phyloP scores from a whole-genome alignment of 75 land plant species.

The Azolla pinnata region DNA sequence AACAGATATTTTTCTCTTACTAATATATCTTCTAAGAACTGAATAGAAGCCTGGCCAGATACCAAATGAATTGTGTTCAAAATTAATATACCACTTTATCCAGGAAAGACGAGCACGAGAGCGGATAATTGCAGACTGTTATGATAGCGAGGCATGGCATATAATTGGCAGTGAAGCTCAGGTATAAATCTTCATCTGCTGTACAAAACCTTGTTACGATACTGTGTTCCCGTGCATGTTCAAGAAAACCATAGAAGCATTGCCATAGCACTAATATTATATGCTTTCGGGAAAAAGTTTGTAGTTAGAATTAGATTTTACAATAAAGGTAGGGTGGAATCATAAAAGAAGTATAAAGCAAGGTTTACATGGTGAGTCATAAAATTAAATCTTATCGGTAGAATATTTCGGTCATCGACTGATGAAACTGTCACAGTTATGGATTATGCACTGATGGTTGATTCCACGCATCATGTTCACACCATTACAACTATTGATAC shows the following conservation, averaged over 20 bases:
- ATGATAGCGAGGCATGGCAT: conserved; percentile 67
- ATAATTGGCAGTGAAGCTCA: conserved; percentile 56
- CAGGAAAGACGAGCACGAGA: conserved; percentile 4
- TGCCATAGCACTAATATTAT: not conserved
- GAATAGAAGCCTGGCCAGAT: no score
- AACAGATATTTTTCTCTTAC: no score
- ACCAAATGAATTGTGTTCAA: no score
- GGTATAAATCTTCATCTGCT: conserved; percentile 21
- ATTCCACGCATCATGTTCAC: no score
- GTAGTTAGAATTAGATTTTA: not conserved
- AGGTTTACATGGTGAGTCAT: no score
- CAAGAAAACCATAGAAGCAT: not conserved
- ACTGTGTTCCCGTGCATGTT: no score
- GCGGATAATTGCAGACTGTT: conserved; percentile 24
- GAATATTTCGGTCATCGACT: no score
- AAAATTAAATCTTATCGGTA: no score
- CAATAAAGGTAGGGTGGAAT: not conserved
- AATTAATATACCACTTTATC: not conserved
- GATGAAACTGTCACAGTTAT: no score
- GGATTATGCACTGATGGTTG: no score
- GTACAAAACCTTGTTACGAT: not conserved
- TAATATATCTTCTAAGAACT: no score
- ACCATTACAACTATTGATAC: no score
- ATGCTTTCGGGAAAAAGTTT: not conserved
- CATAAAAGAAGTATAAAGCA: not conserved